Evolutionary conservation across 768 basidiomycete genomes (phyloP).

Genomic region (Candolleomyces aberdarensis): DNA sequence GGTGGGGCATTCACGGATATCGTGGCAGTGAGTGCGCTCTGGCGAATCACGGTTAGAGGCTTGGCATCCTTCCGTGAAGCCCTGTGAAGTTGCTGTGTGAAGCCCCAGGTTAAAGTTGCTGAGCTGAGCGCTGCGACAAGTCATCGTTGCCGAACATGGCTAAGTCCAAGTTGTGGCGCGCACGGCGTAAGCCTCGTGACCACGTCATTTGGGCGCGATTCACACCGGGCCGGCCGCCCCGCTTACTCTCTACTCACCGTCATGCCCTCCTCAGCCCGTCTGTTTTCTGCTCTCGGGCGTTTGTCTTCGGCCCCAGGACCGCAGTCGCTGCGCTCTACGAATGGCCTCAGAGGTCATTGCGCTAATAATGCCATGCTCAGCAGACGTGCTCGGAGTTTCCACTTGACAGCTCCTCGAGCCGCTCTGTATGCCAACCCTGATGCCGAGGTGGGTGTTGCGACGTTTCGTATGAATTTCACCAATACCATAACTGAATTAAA

Average conservation of each 20-base stretch:
- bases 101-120: too few species aligned
- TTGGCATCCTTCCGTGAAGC: too few species aligned
- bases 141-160: too few species aligned
- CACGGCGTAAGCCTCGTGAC: too few species aligned
- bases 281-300: background rate
- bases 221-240: too few species aligned
- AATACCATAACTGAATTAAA: background rate
- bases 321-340: background rate
- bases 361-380: background rate
- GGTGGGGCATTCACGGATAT: too few species aligned
- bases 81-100: too few species aligned
- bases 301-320: background rate
- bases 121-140: too few species aligned
- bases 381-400: conserved; percentile 28
- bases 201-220: too few species aligned
- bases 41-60: too few species aligned
- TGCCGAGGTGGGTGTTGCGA: conserved; percentile 34
- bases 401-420: conserved; percentile 35
- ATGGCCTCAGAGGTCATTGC: background rate
- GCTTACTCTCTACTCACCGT: background rate
- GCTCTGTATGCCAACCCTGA: conserved; percentile 45
- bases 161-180: too few species aligned
- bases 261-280: background rate
- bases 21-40: too few species aligned
- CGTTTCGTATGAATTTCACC: background rate